Evolutionary conservation across 1,284 basidiomycete species (phyloP).

Genomic region (Fistulinella cinereoalba): DNA sequence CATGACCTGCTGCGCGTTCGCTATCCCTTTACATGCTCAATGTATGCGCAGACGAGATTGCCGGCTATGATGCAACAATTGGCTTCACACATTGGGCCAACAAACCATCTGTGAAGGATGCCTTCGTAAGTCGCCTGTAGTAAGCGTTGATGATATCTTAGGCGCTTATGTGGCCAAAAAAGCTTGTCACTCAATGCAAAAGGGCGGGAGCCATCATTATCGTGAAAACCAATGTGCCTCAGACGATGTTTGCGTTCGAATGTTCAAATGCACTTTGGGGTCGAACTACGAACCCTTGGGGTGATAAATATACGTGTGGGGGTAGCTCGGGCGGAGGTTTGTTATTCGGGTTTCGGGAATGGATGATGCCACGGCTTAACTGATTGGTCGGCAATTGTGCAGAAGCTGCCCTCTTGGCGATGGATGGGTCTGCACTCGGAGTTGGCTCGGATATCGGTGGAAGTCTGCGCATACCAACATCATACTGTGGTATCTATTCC

Average conservation of each 20-base stretch:
- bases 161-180: background rate
- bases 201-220: constrained; percentile 54
- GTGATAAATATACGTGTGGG: constrained; percentile 61
- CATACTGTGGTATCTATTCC: constrained; percentile 78
- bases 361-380: background rate
- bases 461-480: constrained; percentile 74
- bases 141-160: no score
- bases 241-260: constrained; percentile 86
- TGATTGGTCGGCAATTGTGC: constrained; percentile 2
- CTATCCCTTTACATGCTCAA: background rate
- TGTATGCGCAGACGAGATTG: constrained; percentile 48
- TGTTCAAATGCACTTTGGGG: constrained; percentile 86
- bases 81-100: constrained; percentile 72
- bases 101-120: constrained; percentile 54
- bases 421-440: constrained; percentile 75
- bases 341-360: background rate
- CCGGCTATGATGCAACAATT: constrained; percentile 65
- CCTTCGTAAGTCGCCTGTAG: constrained; percentile 47
- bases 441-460: constrained; percentile 81
- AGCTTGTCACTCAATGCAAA: constrained; percentile 46
- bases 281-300: constrained; percentile 69
- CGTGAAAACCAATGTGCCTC: constrained; percentile 76
- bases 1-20: background rate
- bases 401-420: constrained; percentile 72
- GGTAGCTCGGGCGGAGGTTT: constrained; percentile 73